Base-by-base conservation (phyloP, 768 basidiomycete species). In the Antrodiella citrinella region DNA sequence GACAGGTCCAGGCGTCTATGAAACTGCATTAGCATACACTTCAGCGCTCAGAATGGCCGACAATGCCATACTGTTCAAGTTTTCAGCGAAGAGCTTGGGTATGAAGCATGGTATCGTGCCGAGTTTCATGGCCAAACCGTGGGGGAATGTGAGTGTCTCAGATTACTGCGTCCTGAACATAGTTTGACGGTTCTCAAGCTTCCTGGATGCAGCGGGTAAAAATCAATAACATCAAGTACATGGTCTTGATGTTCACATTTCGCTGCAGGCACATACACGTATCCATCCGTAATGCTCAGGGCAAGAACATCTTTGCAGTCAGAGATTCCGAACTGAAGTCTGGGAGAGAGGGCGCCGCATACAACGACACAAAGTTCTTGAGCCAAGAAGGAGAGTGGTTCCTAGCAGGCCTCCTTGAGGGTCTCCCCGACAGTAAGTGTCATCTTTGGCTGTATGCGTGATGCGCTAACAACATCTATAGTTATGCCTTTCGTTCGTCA, bases 41-140 rank as follows among this genome's bases (percentile, higher is more conserved):
- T 75, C 76, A 1, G 89, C 87, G 1, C 58, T 78, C 25, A 73
- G 84, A 45, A 91, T 94, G 81, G 92, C 89, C 1, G 92, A 95
- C 60, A 93, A 92, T 61, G 93, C 94, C 0, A 77, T 84, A 47
- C 69, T 99, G 44, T 99, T 91, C 79, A 99, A 99, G 65, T 88
- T 84, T 57, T 66, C 89, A 12, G 88, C 91, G 2, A 97, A 97
- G 73, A 91, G 91, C 52, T 69, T 95, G 2, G 95, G 95, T 0
- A 88, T 96, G 77, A 81, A 84, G 63, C 75, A 87, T 55, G 88
- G 86, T 7, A 73, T 99, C 49, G 78, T 91, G 35, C 95, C 96
- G 1, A 95, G 91, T 52, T 99, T 99, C 68, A 98, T 97, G 95
- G 93, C 94, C 0, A 97, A 97, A 60, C 94, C 94, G 21, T 96